A percentile compares a stretch with the other conserved stretches of the same genome.
These are phyloP conservation scores for Alternaria gaisen DNA, from an alignment of 2,329 filamentous ascomycete genomes.

Conservation along the genomic window DNA sequence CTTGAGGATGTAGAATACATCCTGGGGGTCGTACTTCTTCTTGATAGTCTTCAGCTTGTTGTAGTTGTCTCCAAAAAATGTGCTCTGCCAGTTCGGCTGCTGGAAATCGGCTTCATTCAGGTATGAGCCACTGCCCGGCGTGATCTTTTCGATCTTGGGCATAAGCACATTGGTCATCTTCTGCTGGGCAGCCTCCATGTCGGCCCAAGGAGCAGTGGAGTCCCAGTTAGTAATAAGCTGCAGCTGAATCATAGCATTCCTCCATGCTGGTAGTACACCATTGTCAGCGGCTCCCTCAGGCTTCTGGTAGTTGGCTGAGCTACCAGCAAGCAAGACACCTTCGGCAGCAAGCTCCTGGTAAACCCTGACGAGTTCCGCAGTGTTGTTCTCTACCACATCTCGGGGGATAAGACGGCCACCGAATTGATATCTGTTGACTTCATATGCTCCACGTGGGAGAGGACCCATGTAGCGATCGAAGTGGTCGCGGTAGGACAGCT, in stretches of 20 bases:
- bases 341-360: conserved; percentile 21
- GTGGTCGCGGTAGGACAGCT: conserved; percentile 37
- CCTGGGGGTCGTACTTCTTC: conserved; percentile 32
- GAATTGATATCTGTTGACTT: conserved; percentile 32
- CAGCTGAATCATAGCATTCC: conserved; percentile 27
- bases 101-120: conserved; percentile 43
- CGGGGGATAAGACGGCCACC: conserved; percentile 32
- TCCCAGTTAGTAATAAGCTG: conserved; percentile 34
- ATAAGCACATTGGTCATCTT: conserved; percentile 35
- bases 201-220: conserved; percentile 21
- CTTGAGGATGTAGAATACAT: conserved; percentile 29
- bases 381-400: conserved; percentile 27
- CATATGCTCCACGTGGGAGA: conserved; percentile 30
- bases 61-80: conserved; percentile 38
- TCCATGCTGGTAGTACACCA: conserved; percentile 37
- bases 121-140: conserved; percentile 37
- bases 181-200: conserved; percentile 19
- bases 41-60: conserved; percentile 30
- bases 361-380: conserved; percentile 21
- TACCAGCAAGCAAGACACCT: conserved; percentile 29
- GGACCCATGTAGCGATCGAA: conserved; percentile 38
- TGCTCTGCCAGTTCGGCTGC: conserved; percentile 33
- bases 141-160: conserved; percentile 33
- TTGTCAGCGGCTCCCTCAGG: conserved; percentile 25
- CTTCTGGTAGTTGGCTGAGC: conserved; percentile 27